Evolutionary conservation across 306 rosid genomes (phyloP).

Genomic region (Cotoneaster glaucophyllus): DNA sequence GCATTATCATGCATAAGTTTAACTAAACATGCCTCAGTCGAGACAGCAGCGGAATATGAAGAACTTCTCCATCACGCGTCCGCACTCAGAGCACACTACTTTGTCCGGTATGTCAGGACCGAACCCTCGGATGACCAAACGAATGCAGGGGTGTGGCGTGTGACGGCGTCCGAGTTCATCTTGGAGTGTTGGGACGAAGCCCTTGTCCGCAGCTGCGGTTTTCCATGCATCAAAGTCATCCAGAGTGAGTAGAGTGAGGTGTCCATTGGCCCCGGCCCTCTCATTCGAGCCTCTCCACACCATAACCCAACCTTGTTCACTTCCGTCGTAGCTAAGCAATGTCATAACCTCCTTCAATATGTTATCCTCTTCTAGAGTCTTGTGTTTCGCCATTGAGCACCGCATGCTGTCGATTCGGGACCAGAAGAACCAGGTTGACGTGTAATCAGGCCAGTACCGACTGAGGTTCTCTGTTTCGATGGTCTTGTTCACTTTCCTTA

Average conservation of each 20-base stretch:
- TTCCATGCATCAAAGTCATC: slow-evolving; percentile 41
- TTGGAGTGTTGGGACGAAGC: slow-evolving; percentile 37
- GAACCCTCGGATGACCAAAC: slow-evolving; percentile 65
- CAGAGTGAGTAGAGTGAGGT: slow-evolving; percentile 28
- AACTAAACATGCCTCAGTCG: slow-evolving; percentile 9
- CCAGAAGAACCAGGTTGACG: slow-evolving; percentile 83
- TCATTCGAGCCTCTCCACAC: slow-evolving; percentile 42
- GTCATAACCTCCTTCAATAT: slow-evolving; percentile 68
- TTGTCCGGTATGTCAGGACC: slow-evolving; percentile 55
- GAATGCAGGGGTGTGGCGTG: slow-evolving; percentile 64
- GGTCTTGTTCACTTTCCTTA: slow-evolving; percentile 30
- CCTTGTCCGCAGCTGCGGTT: slow-evolving; percentile 8
- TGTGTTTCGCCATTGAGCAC: slow-evolving; percentile 54
- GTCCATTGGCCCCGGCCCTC: slow-evolving; percentile 69
- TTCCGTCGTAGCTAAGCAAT: slow-evolving; percentile 68
- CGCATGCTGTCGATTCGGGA: slow-evolving; percentile 77
- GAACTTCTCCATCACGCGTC: slow-evolving; percentile 80
- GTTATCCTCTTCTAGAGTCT: slow-evolving; percentile 41
- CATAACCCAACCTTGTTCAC: slow-evolving; percentile 75
- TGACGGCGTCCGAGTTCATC: slow-evolving; percentile 28
- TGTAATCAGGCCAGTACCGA: slow-evolving; percentile 37
- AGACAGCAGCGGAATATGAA: slow-evolving; percentile 86
- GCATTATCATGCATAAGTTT: background rate
- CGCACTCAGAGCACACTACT: slow-evolving; percentile 81
- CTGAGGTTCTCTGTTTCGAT: slow-evolving; percentile 39